These are phyloP conservation scores for Kazachstania martiniae DNA, from an alignment of 805 yeast genomes.

Conservation along the genomic window DNA sequence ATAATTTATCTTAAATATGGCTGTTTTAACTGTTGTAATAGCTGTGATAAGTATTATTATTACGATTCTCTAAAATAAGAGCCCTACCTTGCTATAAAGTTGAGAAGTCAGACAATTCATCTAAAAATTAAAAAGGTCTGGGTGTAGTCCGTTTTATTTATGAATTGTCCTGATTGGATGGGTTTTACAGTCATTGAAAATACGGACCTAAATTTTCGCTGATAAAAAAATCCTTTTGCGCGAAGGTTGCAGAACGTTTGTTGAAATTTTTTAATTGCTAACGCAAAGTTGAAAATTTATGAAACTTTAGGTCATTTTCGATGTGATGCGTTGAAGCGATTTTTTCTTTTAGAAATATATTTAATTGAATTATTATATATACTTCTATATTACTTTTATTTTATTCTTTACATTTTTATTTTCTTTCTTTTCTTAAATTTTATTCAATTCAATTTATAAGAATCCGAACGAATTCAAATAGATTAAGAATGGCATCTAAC, in stretches of 20 bases:
- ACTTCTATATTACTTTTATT: background rate
- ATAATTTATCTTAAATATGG: too few species aligned
- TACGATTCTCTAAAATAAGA: too few species aligned
- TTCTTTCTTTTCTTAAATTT: background rate
- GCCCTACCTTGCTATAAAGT: too few species aligned
- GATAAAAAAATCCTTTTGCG: constrained; percentile 3
- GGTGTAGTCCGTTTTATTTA: too few species aligned
- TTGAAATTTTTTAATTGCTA: constrained; percentile 11
- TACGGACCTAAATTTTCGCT: constrained; percentile 14
- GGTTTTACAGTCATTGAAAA: constrained; percentile 1
- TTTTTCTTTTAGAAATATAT: too few species aligned
- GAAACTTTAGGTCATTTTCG: constrained; percentile 1
- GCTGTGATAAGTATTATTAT: too few species aligned
- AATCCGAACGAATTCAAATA: constrained; percentile 6
- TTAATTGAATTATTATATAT: too few species aligned
- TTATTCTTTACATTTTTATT: background rate
- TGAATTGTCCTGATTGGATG: too few species aligned
- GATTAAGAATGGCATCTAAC: constrained; percentile 48
- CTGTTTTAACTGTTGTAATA: too few species aligned
- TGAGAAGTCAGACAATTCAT: too few species aligned
- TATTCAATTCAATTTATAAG: background rate
- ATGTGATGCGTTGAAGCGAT: too few species aligned
- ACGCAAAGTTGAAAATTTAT: constrained; percentile 7
- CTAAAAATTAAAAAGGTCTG: too few species aligned
- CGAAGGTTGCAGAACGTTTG: constrained; percentile 20